Base-by-base conservation (phyloP, 257 asterid species). In the Solanum chaucha region DNA sequence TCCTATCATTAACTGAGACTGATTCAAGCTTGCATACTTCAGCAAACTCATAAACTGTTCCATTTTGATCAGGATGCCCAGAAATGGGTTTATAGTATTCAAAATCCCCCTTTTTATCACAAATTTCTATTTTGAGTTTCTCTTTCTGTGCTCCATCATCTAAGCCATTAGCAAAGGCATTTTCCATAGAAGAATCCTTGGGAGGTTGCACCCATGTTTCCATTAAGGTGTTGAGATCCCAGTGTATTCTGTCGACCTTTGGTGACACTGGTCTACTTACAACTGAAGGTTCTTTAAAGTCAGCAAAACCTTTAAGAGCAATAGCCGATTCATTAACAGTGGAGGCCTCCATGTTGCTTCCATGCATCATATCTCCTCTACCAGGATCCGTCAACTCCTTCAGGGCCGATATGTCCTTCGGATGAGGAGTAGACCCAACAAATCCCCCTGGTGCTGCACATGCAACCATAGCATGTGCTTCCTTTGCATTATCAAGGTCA, bases 191-290 rank as follows among this genome's bases (percentile, higher is more conserved):
- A 3, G 86, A 85, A 86, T 87, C 94, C 86, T 87, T 88, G 77
- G 9, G 72, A 64, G 97, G 98, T 88, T 89, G 95, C 41, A 74
- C 96, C 98, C 98, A 95, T 82, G 95, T 96, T 87, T 95, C 98
- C 96, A 94, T 94, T 58, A 38, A 85, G 22, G 93, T 91, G 88
- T 97, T 97, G 48, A 97, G 92, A 90, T 97, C 97, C 99, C 98
- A 97, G 86, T 93, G 90, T 68, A 90, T 87, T 74, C 98, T 89
- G 89, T 91, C 94, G 80, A 94, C 90, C 89, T 94, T 95, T 38
- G 91, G 71, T 84, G 92, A 87, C 85, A 72, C 91, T 65, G 91
- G 58, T 17, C 30, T 48, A 13, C 70, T 88, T 81, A 28, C 51
- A 68, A 26, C 71, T 89, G 88, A 78, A 90, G 68, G 67, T 44